Percentiles rank a stretch among this genome's conserved stretches.
These are phyloP conservation scores for Verbascum thapsus DNA, from an alignment of 257 asterid genomes.

Conservation along the genomic window DNA sequence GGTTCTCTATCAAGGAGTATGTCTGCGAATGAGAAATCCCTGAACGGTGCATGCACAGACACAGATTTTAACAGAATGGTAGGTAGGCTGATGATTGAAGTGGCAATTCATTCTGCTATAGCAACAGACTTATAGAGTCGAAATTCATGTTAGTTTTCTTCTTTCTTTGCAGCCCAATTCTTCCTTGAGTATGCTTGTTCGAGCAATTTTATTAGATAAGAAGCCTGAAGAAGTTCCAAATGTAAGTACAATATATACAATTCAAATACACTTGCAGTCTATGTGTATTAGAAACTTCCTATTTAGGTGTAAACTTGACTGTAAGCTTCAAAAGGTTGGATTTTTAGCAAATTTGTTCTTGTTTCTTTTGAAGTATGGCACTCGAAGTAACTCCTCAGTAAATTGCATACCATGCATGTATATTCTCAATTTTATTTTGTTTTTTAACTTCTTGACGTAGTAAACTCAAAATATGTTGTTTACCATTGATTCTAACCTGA, in stretches of 20 bases:
- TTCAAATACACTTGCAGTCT: not conserved
- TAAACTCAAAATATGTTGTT: conserved; percentile 19
- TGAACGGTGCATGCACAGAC: conserved; percentile 43
- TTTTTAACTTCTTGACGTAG: conserved; percentile 12
- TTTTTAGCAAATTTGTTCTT: not conserved
- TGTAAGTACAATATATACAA: conserved; percentile 41
- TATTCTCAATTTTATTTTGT: not conserved
- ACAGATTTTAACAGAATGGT: conserved; percentile 55
- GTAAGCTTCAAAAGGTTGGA: conserved; percentile 7
- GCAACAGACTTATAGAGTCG: not conserved
- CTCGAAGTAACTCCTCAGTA: conserved; percentile 1
- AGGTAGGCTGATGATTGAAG: conserved; percentile 31
- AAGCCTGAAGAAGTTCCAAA: conserved; percentile 94
- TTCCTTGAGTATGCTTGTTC: conserved; percentile 83
- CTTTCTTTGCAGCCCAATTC: conserved; percentile 58
- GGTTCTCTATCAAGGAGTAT: conserved; percentile 57
- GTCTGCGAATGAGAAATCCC: conserved; percentile 56
- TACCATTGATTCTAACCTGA: conserved; percentile 22
- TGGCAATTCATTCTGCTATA: conserved; percentile 1
- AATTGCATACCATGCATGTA: not conserved
- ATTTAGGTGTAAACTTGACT: not conserved
- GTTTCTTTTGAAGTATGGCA: not conserved
- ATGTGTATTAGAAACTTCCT: not conserved
- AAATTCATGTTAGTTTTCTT: not conserved
- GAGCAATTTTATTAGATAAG: conserved; percentile 74